These are phyloP conservation scores for Epicoccum sorghinum DNA, from an alignment of 2,329 filamentous ascomycete genomes.

Conservation along the genomic window DNA sequence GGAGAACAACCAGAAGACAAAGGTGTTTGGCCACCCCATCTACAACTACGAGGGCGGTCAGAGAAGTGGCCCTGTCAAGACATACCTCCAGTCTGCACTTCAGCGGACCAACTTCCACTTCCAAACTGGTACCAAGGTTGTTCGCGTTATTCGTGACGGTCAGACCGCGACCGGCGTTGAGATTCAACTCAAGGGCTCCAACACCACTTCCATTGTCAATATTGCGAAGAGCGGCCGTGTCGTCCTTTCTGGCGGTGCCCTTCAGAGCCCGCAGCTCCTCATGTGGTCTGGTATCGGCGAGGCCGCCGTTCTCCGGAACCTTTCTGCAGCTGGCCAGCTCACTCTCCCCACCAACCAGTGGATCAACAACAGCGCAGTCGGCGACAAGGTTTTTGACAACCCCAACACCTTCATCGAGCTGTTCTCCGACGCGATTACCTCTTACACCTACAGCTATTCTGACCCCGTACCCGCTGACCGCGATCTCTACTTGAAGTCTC, in stretches of 20 bases:
- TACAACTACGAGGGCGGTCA: slow-evolving; percentile 59
- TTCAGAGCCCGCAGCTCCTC: slow-evolving; percentile 47
- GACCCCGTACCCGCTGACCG: slow-evolving; percentile 51
- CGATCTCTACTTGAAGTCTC: slow-evolving; percentile 55
- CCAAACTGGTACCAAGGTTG: slow-evolving; percentile 52
- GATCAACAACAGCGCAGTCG: slow-evolving; percentile 59
- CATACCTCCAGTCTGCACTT: slow-evolving; percentile 59
- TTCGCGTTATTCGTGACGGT: slow-evolving; percentile 52
- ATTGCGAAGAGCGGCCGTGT: slow-evolving; percentile 35
- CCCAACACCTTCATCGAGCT: slow-evolving; percentile 62
- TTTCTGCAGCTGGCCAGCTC: slow-evolving; percentile 47
- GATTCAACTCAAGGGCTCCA: slow-evolving; percentile 41
- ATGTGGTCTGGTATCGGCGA: slow-evolving; percentile 50
- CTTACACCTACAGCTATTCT: slow-evolving; percentile 57
- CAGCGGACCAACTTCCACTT: slow-evolving; percentile 43
- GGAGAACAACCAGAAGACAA: slow-evolving; percentile 51
- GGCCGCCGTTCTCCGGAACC: slow-evolving; percentile 28
- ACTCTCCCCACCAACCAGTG: slow-evolving; percentile 48
- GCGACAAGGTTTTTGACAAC: slow-evolving; percentile 61
- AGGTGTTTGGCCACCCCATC: slow-evolving; percentile 57
- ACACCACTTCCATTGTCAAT: slow-evolving; percentile 38
- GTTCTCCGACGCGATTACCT: slow-evolving; percentile 50
- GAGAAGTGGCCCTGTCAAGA: slow-evolving; percentile 57
- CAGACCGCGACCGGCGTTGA: slow-evolving; percentile 53
- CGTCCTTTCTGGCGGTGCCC: slow-evolving; percentile 41